These are phyloP conservation scores for Penicillium concentricum DNA, from an alignment of 2,329 filamentous ascomycete genomes.

Conservation along the genomic window DNA sequence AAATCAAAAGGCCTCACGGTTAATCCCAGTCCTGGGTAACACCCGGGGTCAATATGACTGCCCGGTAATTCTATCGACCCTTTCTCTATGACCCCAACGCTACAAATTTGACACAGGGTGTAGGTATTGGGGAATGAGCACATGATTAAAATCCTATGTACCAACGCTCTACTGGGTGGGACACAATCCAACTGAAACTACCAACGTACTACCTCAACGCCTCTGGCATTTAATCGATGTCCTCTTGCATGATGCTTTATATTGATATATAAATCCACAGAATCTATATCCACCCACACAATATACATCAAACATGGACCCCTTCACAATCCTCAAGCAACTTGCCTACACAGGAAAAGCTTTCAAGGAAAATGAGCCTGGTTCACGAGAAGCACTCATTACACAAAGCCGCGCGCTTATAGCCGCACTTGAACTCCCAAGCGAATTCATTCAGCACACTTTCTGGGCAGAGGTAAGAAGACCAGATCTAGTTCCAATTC, in stretches of 20 bases:
- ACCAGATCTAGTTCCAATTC: neutral
- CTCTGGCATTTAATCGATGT: neutral
- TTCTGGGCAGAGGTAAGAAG: slow-evolving; percentile 42
- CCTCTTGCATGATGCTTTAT: neutral
- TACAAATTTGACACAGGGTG: too few species aligned
- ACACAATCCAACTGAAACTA: neutral
- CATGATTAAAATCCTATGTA: too few species aligned
- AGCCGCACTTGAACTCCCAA: slow-evolving; percentile 38
- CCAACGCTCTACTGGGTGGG: neutral
- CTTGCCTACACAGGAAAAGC: neutral
- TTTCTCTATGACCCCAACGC: too few species aligned
- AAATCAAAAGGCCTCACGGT: too few species aligned
- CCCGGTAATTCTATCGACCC: too few species aligned
- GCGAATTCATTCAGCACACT: slow-evolving; percentile 35
- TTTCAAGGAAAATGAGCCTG: slow-evolving; percentile 25
- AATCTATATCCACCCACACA: too few species aligned
- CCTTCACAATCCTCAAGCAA: neutral
- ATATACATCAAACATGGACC: neutral
- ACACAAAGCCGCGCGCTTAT: slow-evolving; percentile 38
- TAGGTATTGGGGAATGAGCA: too few species aligned
- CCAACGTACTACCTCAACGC: neutral
- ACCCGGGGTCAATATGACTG: too few species aligned
- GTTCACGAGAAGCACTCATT: slow-evolving; percentile 39
- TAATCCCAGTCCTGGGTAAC: too few species aligned
- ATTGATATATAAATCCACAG: neutral